Percentiles rank a stretch among this genome's conserved stretches.
Conservation (phyloP, 169 alveolate genomes). For the Plasmodium billcollinsi region DNA sequence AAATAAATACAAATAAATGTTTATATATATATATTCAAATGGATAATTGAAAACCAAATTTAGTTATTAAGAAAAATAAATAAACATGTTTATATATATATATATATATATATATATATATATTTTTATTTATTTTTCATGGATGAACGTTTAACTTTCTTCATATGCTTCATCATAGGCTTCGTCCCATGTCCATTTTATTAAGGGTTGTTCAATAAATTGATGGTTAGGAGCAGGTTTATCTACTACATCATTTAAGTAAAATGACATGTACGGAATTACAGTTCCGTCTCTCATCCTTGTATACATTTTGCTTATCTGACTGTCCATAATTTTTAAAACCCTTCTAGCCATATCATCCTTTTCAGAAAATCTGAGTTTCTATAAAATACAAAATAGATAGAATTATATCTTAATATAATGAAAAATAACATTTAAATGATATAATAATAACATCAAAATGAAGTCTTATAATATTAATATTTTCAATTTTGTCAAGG, state of each 20-base stretch:
- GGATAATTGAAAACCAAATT: no score
- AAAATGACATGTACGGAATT: slow-evolving; percentile 90
- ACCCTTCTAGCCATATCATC: slow-evolving; percentile 93
- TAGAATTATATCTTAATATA: background rate
- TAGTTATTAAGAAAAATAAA: no score
- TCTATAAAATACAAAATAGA: slow-evolving; percentile 59
- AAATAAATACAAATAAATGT: no score
- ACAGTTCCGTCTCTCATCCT: slow-evolving; percentile 93
- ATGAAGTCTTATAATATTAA: background rate
- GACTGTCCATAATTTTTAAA: slow-evolving; percentile 93
- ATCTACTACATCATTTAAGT: slow-evolving; percentile 89
- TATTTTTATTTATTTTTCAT: no score
- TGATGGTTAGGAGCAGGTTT: slow-evolving; percentile 91
- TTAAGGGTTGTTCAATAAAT: slow-evolving; percentile 91
- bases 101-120: no score
- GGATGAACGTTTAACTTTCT: slow-evolving; percentile 49
- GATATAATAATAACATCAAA: background rate
- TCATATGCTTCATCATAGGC: slow-evolving; percentile 94
- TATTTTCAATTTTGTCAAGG: no score
- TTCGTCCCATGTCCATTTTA: slow-evolving; percentile 96
- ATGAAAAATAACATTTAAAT: background rate
- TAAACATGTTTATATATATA: no score
- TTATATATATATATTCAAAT: no score
- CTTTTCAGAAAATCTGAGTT: slow-evolving; percentile 87
- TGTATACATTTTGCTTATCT: slow-evolving; percentile 92